Evolutionary conservation across 257 asterid species (phyloP).

Genomic region (Capsicum rhomboideum): DNA sequence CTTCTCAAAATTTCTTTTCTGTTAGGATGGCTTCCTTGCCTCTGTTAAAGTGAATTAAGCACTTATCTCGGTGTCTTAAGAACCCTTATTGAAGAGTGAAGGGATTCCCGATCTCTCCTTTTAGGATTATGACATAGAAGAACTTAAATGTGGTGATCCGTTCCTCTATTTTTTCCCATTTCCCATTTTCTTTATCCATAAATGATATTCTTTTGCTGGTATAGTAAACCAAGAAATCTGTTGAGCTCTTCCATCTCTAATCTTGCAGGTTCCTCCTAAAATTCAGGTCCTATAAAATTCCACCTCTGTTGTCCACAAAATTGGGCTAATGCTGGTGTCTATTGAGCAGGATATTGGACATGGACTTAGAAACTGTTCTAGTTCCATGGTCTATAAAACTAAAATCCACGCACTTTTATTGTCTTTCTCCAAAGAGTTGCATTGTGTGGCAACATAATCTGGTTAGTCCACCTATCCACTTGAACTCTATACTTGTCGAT

Average conservation of each 20-base stretch:
- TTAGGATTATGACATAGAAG: not conserved
- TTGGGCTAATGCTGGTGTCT: not conserved
- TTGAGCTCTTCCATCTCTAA: not conserved
- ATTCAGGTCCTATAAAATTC: not conserved
- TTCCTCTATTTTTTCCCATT: not conserved
- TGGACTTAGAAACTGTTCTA: not conserved
- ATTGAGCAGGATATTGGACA: not conserved
- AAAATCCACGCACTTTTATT: not conserved
- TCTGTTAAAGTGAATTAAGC: not conserved
- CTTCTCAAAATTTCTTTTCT: not conserved
- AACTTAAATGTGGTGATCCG: not conserved
- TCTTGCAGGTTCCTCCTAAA: not conserved
- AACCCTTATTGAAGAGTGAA: not conserved
- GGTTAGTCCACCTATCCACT: not conserved
- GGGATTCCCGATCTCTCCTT: not conserved
- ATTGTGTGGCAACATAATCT: not conserved
- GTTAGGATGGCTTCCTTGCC: not conserved
- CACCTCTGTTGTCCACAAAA: not conserved
- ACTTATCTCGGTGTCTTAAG: not conserved
- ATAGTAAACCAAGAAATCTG: not conserved
- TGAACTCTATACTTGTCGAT: not conserved
- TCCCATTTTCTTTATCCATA: not conserved
- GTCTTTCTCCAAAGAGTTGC: not conserved
- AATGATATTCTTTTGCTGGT: not conserved
- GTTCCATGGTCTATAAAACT: not conserved